Evolutionary conservation across 164 flowering plant species (phyloP).

Genomic region (Pachysandra terminalis): DNA sequence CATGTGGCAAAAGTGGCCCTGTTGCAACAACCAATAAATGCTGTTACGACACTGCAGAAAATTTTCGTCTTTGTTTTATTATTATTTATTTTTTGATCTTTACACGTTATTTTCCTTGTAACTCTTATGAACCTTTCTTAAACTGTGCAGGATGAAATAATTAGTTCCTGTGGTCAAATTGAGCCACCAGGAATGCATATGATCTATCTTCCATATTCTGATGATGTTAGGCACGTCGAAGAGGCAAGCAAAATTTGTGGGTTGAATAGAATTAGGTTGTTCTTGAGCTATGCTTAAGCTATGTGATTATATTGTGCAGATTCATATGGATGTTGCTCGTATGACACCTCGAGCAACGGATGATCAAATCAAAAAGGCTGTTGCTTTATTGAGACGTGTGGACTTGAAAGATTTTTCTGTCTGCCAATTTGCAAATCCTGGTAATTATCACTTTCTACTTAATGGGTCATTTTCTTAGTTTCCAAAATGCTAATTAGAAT

Average conservation of each 20-base stretch:
- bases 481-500: background rate
- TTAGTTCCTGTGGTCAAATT: conserved; percentile 66
- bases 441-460: conserved; percentile 29
- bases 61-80: too few species aligned
- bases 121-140: conserved; percentile 1
- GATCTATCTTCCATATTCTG: conserved; percentile 93
- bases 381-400: conserved; percentile 60
- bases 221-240: conserved; percentile 80
- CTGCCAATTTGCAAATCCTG: conserved; percentile 91
- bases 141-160: conserved; percentile 72
- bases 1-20: too few species aligned
- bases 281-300: conserved; percentile 3
- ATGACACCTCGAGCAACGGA: conserved; percentile 58
- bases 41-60: too few species aligned
- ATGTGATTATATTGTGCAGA: conserved; percentile 37
- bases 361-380: conserved; percentile 73
- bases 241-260: conserved; percentile 50
- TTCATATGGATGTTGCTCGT: conserved; percentile 33
- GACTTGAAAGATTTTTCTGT: conserved; percentile 90
- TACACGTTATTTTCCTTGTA: background rate
- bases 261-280: background rate
- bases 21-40: too few species aligned
- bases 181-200: conserved; percentile 99
- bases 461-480: background rate
- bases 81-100: background rate